Evolutionary conservation across 805 yeast species (phyloP).

Genomic region (Candida broadrunensis): DNA sequence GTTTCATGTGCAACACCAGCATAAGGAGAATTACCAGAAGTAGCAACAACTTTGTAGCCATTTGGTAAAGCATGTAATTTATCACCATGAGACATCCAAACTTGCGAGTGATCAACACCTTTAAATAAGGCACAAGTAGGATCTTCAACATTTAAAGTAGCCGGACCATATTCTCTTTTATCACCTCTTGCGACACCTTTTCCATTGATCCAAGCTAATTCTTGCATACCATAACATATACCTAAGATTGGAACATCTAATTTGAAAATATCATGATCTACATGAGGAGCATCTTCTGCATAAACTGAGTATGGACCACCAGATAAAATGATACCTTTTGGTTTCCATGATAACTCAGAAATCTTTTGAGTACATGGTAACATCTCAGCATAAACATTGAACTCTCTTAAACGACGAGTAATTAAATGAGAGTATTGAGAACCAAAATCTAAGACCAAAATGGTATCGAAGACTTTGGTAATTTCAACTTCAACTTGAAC

Average conservation of each 20-base stretch:
- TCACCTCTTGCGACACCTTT: slow-evolving; percentile 93
- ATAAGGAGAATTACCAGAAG: slow-evolving; percentile 90
- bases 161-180: slow-evolving; percentile 98
- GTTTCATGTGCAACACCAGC: slow-evolving; percentile 84
- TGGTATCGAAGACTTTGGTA: slow-evolving; percentile 90
- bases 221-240: slow-evolving; percentile 99
- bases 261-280: slow-evolving; percentile 89
- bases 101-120: slow-evolving; percentile 90
- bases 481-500: slow-evolving; percentile 59
- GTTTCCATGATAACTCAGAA: slow-evolving; percentile 86
- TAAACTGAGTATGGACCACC: slow-evolving; percentile 99
- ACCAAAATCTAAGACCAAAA: slow-evolving; percentile 95
- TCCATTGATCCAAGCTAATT: slow-evolving; percentile 96
- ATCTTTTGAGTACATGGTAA: slow-evolving; percentile 98
- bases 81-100: slow-evolving; percentile 99
- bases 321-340: slow-evolving; percentile 92
- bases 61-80: slow-evolving; percentile 87
- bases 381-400: slow-evolving; percentile 98
- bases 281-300: slow-evolving; percentile 95
- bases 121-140: slow-evolving; percentile 67
- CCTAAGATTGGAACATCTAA: slow-evolving; percentile 93
- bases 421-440: slow-evolving; percentile 97
- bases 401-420: slow-evolving; percentile 96
- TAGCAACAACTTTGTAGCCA: slow-evolving; percentile 86
- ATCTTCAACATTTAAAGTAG: slow-evolving; percentile 77